Evolutionary conservation across 768 basidiomycete genomes (phyloP).

Genomic region (Lepiota brunneoincarnata): DNA sequence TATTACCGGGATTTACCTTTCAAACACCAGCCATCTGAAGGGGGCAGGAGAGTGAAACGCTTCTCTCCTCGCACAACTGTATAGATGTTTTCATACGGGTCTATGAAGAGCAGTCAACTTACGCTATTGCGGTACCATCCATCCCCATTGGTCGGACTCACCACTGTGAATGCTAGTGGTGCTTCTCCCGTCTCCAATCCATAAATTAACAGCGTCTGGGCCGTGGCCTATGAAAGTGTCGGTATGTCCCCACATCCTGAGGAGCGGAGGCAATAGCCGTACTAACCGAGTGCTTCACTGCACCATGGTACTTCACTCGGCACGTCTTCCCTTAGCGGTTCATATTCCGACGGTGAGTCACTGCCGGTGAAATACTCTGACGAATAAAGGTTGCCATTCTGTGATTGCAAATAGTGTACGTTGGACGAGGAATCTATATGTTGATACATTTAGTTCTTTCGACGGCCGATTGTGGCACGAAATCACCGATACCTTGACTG

Average conservation of each 20-base stretch:
- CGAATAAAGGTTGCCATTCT: constrained; percentile 85
- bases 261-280: not conserved
- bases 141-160: constrained; percentile 25
- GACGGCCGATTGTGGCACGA: not conserved
- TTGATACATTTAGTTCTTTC: not conserved
- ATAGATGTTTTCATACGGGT: constrained; percentile 94
- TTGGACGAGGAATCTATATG: constrained; percentile 19
- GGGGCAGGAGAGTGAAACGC: constrained; percentile 82
- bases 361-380: constrained; percentile 23
- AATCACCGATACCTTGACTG: constrained; percentile 16
- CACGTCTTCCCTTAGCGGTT: constrained; percentile 60
- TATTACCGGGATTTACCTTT: constrained; percentile 47
- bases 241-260: not conserved
- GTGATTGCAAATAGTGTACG: constrained; percentile 81
- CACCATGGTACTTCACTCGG: constrained; percentile 72
- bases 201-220: constrained; percentile 91
- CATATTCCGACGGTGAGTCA: constrained; percentile 52
- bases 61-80: constrained; percentile 82
- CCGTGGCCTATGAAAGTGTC: constrained; percentile 36
- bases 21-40: constrained; percentile 84
- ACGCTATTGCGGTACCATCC: not conserved
- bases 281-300: constrained; percentile 72
- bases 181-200: constrained; percentile 81
- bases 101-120: constrained; percentile 29
- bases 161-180: constrained; percentile 87